Percentiles rank a stretch among this genome's conserved stretches.
Evolutionary conservation across 2,329 filamentous ascomycete species (phyloP).

Genomic region (Aspergillaceae sp.): DNA sequence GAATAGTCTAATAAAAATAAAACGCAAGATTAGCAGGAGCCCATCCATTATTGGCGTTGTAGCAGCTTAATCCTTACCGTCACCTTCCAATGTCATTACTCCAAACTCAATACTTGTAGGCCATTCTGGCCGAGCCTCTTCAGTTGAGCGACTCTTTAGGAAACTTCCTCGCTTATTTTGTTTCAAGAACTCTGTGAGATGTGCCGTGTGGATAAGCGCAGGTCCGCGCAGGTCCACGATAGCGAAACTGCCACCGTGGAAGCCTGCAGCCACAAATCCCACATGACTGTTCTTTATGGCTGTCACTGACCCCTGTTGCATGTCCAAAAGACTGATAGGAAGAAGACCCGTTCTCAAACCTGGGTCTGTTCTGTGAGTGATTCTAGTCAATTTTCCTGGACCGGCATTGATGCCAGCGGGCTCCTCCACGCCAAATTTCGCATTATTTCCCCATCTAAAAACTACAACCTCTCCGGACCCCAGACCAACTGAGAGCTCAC

Average conservation of each 20-base stretch:
- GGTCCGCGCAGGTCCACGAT: constrained; percentile 86
- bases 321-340: constrained; percentile 71
- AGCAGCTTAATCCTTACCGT: constrained; percentile 42
- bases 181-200: constrained; percentile 65
- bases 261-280: constrained; percentile 82
- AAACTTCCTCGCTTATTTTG: constrained; percentile 70
- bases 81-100: constrained; percentile 86
- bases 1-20: constrained; percentile 57
- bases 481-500: constrained; percentile 77
- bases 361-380: constrained; percentile 63
- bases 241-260: constrained; percentile 68
- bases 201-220: constrained; percentile 67
- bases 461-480: constrained; percentile 74
- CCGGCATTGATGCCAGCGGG: constrained; percentile 48
- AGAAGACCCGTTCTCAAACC: constrained; percentile 69
- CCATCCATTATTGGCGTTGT: background rate
- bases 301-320: constrained; percentile 72
- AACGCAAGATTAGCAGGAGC: constrained; percentile 15
- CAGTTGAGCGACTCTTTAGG: constrained; percentile 43
- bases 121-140: constrained; percentile 56
- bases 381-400: constrained; percentile 64
- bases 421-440: constrained; percentile 57
- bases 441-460: constrained; percentile 81
- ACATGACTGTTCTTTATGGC: constrained; percentile 80
- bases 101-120: constrained; percentile 80